A percentile compares a stretch with the other conserved stretches of the same genome.
Conservation (phyloP, 352 stramenopile species). For the Phytophthora capsici region DNA sequence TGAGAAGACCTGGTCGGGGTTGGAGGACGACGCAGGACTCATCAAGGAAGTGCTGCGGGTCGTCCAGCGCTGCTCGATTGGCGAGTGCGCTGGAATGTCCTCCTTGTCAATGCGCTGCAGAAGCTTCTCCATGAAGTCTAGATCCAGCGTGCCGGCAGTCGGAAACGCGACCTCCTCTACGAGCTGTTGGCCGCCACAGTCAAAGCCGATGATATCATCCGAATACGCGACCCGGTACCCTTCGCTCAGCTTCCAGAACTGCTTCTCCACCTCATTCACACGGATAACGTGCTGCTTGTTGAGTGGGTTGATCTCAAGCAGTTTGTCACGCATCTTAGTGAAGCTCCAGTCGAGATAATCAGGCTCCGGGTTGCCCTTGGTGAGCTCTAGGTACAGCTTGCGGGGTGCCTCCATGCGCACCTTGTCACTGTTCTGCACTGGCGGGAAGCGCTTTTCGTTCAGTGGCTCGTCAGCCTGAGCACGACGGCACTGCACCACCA, state of each 20-base stretch:
- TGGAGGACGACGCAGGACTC: slow-evolving; percentile 90
- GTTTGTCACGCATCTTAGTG: slow-evolving; percentile 84
- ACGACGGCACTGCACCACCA: slow-evolving; percentile 92
- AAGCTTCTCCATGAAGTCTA: slow-evolving; percentile 95
- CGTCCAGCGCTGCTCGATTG: slow-evolving; percentile 99
- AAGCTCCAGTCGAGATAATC: slow-evolving; percentile 85
- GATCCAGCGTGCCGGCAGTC: slow-evolving; percentile 77
- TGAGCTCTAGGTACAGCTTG: slow-evolving; percentile 82
- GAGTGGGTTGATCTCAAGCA: slow-evolving; percentile 87
- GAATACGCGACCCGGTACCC: slow-evolving; percentile 92
- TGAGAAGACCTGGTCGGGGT: slow-evolving; percentile 80
- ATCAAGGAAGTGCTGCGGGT: slow-evolving; percentile 91
- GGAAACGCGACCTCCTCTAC: slow-evolving; percentile 98
- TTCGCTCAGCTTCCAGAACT: slow-evolving; percentile 96
- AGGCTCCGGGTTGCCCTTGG: slow-evolving; percentile 55
- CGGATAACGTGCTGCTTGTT: slow-evolving; percentile 93
- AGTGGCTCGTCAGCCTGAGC: slow-evolving; percentile 56
- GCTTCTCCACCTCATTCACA: slow-evolving; percentile 95
- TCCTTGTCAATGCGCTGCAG: slow-evolving; percentile 92
- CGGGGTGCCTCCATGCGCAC: slow-evolving; percentile 78
- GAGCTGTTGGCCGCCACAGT: slow-evolving; percentile 98
- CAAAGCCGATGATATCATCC: slow-evolving; percentile 98
- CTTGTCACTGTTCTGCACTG: slow-evolving; percentile 54
- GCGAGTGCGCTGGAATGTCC: slow-evolving; percentile 94
- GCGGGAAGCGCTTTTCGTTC: slow-evolving; percentile 48